Conservation (phyloP, 176 grass and related monocot genomes). For the Hordeum vulgare region MorexV3_pseudomolecules_assembly NC_058523.1:531890967-531891466, state of each 20-base stretch:
- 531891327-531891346: slow-evolving; percentile 29
- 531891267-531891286: slow-evolving; percentile 13
- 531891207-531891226: slow-evolving; percentile 62
- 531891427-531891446: slow-evolving; percentile 65
- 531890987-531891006: slow-evolving; percentile 12
- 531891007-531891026: neutral
- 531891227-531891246: neutral
- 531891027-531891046: neutral
- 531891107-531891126: slow-evolving; percentile 77
- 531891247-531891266: neutral
- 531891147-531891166: slow-evolving; percentile 49
- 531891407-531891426: slow-evolving; percentile 87
- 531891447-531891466: slow-evolving; percentile 69
- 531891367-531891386: slow-evolving; percentile 18
- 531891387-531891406: slow-evolving; percentile 57
- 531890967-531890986: neutral
- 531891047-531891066: slow-evolving; percentile 15
- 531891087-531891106: slow-evolving; percentile 79
- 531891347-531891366: slow-evolving; percentile 60
- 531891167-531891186: slow-evolving; percentile 29
- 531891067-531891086: slow-evolving; percentile 85
- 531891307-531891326: neutral
- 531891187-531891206: slow-evolving; percentile 58
- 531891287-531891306: neutral
- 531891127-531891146: slow-evolving; percentile 64